Conservation (phyloP, 352 stramenopile genomes). For the Pythium sukuiense region DNA sequence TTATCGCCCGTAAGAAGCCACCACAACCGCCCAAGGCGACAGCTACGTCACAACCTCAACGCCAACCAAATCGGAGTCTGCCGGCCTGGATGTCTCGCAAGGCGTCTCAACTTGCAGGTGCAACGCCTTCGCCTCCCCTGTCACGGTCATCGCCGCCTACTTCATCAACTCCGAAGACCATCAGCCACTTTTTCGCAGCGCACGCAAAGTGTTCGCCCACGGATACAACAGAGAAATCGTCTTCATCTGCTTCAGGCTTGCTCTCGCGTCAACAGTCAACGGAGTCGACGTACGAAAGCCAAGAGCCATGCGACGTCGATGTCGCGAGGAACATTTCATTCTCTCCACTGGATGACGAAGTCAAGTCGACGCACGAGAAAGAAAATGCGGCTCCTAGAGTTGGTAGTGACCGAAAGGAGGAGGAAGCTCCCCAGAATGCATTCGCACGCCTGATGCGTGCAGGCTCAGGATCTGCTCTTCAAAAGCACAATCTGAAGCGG, state of each 20-base stretch:
- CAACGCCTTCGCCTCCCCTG: slow-evolving; percentile 7
- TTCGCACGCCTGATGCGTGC: slow-evolving; percentile 83
- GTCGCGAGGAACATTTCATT: slow-evolving; percentile 55
- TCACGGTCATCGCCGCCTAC: neutral
- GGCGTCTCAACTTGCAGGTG: neutral
- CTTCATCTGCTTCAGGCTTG: neutral
- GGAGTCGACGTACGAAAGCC: slow-evolving; percentile 46
- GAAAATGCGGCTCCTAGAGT: slow-evolving; percentile 42
- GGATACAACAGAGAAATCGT: slow-evolving; percentile 6
- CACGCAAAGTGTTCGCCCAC: slow-evolving; percentile 15
- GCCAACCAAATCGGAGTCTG: slow-evolving; percentile 11
- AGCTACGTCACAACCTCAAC: neutral
- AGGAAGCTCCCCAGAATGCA: slow-evolving; percentile 57
- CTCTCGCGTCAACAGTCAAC: slow-evolving; percentile 11
- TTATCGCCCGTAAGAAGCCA: slow-evolving; percentile 9
- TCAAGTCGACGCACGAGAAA: slow-evolving; percentile 34
- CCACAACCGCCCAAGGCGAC: slow-evolving; percentile 7
- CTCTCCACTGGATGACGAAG: slow-evolving; percentile 40
- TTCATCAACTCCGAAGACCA: slow-evolving; percentile 17
- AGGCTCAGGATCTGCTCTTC: slow-evolving; percentile 39
- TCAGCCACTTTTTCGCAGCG: slow-evolving; percentile 49
- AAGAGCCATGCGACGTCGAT: slow-evolving; percentile 49
- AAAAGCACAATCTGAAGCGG: slow-evolving; percentile 58
- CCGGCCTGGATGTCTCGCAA: slow-evolving; percentile 23
- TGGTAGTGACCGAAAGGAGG: neutral